These are phyloP conservation scores for Cercospora janseana DNA, from an alignment of 2,329 filamentous ascomycete species.

Conservation along the genomic window DNA sequence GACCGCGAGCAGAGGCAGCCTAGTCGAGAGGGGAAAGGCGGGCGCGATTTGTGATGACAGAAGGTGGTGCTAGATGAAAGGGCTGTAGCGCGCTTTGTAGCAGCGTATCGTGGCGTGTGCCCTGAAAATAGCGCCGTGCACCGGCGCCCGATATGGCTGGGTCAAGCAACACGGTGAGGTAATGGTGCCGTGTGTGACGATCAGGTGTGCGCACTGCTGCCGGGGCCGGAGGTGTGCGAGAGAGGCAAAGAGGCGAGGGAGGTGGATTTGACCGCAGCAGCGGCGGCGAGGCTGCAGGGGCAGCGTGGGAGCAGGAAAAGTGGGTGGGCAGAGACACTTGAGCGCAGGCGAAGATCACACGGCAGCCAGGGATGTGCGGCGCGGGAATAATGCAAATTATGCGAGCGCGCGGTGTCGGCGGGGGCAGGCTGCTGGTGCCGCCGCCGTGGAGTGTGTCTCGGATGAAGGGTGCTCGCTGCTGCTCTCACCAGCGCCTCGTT, in stretches of 20 bases:
- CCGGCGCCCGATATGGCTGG: conserved; percentile 34
- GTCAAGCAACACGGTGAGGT: conserved; percentile 36
- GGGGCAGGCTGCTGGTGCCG: background rate
- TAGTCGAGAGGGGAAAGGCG: conserved; percentile 31
- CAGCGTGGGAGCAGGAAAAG: conserved; percentile 24
- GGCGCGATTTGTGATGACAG: conserved; percentile 26
- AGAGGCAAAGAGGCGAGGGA: conserved; percentile 29
- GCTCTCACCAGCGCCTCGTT: too few relatives aligned
- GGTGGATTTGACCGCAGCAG: conserved; percentile 28
- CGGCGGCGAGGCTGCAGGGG: conserved; percentile 25
- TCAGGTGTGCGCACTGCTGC: conserved; percentile 33
- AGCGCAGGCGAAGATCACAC: conserved; percentile 17
- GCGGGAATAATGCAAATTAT: conserved; percentile 9
- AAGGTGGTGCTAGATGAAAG: conserved; percentile 30
- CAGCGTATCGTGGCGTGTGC: conserved; percentile 37
- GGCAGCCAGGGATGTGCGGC: conserved; percentile 6
- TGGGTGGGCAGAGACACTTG: conserved; percentile 24
- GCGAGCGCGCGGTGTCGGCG: conserved; percentile 1
- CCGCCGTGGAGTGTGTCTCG: background rate
- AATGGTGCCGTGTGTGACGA: conserved; percentile 34
- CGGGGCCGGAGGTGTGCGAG: conserved; percentile 25
- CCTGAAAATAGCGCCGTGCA: conserved; percentile 39
- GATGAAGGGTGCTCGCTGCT: background rate
- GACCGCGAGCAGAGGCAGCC: conserved; percentile 27
- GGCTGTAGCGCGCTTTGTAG: conserved; percentile 32